A percentile compares a stretch with the other conserved stretches of the same genome.
Evolutionary conservation across 768 basidiomycete genomes (phyloP).

Genomic region (Galerina marginata): DNA sequence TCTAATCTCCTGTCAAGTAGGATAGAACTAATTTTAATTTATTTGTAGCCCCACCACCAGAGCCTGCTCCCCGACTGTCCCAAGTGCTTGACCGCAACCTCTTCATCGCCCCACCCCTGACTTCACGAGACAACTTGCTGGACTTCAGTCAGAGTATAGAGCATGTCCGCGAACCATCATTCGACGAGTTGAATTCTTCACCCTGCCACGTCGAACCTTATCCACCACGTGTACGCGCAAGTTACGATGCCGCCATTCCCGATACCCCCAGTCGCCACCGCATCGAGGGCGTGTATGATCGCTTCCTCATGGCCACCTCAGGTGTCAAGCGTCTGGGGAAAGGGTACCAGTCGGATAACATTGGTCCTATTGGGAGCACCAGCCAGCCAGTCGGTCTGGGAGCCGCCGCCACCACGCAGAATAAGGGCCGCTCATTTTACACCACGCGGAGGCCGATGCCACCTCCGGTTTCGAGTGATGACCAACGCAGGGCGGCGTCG

Average conservation of each 20-base stretch:
- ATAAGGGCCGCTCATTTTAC: slow-evolving; percentile 51
- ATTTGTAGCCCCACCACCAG: slow-evolving; percentile 40
- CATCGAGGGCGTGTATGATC: slow-evolving; percentile 79
- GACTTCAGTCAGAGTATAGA: slow-evolving; percentile 31
- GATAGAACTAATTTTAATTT: not conserved
- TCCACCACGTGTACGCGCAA: slow-evolving; percentile 50
- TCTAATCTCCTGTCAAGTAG: not conserved
- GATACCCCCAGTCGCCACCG: slow-evolving; percentile 65
- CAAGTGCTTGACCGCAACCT: slow-evolving; percentile 71
- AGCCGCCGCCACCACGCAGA: slow-evolving; percentile 29
- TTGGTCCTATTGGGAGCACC: slow-evolving; percentile 45
- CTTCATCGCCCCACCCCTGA: slow-evolving; percentile 63
- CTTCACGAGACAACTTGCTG: slow-evolving; percentile 44
- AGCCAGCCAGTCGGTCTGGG: slow-evolving; percentile 22
- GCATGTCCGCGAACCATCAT: slow-evolving; percentile 36
- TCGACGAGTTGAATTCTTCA: slow-evolving; percentile 65
- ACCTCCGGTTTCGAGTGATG: slow-evolving; percentile 74
- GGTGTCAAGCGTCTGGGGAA: slow-evolving; percentile 81
- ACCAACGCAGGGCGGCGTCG: slow-evolving; percentile 49
- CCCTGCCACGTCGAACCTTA: slow-evolving; percentile 71
- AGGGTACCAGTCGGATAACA: slow-evolving; percentile 79
- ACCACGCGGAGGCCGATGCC: slow-evolving; percentile 63
- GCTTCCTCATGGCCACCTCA: slow-evolving; percentile 81
- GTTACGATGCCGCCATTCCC: slow-evolving; percentile 38
- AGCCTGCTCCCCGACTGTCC: slow-evolving; percentile 63